A percentile compares a stretch with the other conserved stretches of the same genome.
Evolutionary conservation across 495 filamentous ascomycete genomes (phyloP).

Genomic region (Pseudevernia furfuracea): DNA sequence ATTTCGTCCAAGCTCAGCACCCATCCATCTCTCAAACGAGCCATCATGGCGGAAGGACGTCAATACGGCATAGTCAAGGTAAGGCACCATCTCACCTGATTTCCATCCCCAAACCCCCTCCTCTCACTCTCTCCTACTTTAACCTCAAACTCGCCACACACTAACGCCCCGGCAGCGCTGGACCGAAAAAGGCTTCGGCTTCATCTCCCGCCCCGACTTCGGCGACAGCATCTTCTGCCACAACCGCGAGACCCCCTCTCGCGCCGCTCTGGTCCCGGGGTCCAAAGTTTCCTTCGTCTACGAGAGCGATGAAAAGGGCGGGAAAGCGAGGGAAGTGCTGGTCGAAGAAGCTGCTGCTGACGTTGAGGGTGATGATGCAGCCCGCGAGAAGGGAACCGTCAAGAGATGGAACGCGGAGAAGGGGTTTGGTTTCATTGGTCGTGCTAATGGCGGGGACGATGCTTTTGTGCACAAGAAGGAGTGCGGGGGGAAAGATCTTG

Average conservation of each 20-base stretch:
- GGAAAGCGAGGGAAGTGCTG: conserved; percentile 15
- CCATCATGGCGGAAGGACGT: background rate
- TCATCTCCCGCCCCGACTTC: conserved; percentile 14
- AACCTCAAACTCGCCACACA: background rate
- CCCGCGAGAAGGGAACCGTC: conserved; percentile 10
- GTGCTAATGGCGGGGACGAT: conserved; percentile 10
- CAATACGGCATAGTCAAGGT: background rate
- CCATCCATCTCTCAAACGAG: background rate
- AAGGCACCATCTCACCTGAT: background rate
- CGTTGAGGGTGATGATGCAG: background rate
- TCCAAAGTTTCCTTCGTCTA: conserved; percentile 19
- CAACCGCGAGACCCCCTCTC: conserved; percentile 3
- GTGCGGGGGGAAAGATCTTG: conserved; percentile 2
- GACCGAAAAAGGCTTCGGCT: conserved; percentile 21
- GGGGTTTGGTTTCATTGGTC: conserved; percentile 17
- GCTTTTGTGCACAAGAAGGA: background rate
- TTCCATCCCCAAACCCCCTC: background rate
- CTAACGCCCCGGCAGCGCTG: conserved; percentile 9
- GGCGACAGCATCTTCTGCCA: conserved; percentile 18
- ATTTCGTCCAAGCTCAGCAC: background rate
- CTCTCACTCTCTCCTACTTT: background rate
- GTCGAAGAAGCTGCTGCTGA: conserved; percentile 20
- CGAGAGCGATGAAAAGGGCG: conserved; percentile 15
- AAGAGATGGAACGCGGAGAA: conserved; percentile 21
- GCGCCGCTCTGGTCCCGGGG: conserved; percentile 5